Conservation (phyloP, 345 rosid genomes). For the Hibiscus syriacus region DNA sequence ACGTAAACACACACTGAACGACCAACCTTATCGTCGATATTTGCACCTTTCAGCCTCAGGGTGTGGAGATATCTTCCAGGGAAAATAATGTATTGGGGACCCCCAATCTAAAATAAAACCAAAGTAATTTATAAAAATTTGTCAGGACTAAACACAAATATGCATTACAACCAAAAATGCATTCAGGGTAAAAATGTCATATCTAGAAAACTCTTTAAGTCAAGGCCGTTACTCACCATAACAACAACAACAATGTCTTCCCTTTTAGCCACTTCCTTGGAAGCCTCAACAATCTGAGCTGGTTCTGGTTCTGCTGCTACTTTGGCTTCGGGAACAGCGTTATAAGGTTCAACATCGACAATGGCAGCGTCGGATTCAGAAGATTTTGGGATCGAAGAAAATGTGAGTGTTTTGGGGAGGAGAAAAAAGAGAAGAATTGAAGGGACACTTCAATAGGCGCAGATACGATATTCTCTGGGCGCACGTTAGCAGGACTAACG, state of each 20-base stretch:
- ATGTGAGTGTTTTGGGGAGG: slow-evolving; percentile 25
- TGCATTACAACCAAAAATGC: background rate
- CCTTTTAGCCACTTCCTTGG: slow-evolving; percentile 57
- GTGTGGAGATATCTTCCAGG: slow-evolving; percentile 76
- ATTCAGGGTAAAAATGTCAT: background rate
- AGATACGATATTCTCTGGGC: no score
- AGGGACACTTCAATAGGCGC: no score
- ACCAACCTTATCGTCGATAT: slow-evolving; percentile 69
- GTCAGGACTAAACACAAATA: background rate
- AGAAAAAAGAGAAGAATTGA: slow-evolving; percentile 20
- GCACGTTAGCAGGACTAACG: no score
- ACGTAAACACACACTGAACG: background rate
- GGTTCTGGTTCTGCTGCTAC: slow-evolving; percentile 23
- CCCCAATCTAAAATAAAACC: slow-evolving; percentile 53
- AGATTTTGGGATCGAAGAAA: slow-evolving; percentile 28
- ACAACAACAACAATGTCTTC: slow-evolving; percentile 91
- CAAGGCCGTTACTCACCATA: slow-evolving; percentile 47
- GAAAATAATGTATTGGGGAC: slow-evolving; percentile 81
- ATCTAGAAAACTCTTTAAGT: background rate
- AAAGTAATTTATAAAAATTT: background rate
- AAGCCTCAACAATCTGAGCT: slow-evolving; percentile 21
- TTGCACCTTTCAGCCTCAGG: slow-evolving; percentile 88
- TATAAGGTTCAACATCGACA: background rate
- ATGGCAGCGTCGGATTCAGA: slow-evolving; percentile 17
- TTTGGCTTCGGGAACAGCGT: background rate